Evolutionary conservation across 2,329 filamentous ascomycete species (phyloP), one percentile per base, ranked within the genome.

Genomic region (Neofusicoccum cordaticola): DNA sequence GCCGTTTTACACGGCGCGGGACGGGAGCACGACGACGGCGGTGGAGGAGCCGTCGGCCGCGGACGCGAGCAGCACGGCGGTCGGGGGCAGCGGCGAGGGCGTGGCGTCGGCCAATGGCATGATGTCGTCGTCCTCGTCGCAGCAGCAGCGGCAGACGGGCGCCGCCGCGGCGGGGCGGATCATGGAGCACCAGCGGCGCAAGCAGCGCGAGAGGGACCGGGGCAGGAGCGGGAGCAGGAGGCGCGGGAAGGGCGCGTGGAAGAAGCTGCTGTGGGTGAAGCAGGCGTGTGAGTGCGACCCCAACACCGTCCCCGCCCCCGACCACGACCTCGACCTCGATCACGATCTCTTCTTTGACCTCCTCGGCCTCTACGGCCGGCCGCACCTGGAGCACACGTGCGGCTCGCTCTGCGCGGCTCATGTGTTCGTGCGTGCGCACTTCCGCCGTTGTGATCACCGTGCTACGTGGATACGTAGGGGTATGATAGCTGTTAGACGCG

Each of bases 241-340:
- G 71, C 84, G 37, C 37, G 13, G 89, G 68, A 91, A 89, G 73
- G 86, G 87, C 58, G 86, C 86, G 11, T 98, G 94, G 91, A 96
- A 96, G 84, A 98, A 98, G 81, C 80, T 99, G 69, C 85, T 99
- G 63, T 99, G 95, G 95, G 93, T 99, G 73, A 97, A 96, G 79
- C 95, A 98, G 76, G 91, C 91, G 39, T 97, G 91, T 93, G 81
- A 68, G 88, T 79, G 11, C 11, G 35, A 15, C 44, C 47, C 37
- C 27, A 31, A 31, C 27, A 31, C 27, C 27, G 27, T 31, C 27
- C 27, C 27, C 27, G 27, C 27, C 27, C 27, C 27, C 27, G 27
- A 31, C 6, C 27, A 1, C 27, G 27, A 31, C 6, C 27, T 31
- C 27, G 22, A 22, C 22, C 22, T 22, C 22, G 27, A 31, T 31